Evolutionary conservation across 1,139 yeast species (phyloP).

Genomic region (Yamadazyma dushanensis): DNA sequence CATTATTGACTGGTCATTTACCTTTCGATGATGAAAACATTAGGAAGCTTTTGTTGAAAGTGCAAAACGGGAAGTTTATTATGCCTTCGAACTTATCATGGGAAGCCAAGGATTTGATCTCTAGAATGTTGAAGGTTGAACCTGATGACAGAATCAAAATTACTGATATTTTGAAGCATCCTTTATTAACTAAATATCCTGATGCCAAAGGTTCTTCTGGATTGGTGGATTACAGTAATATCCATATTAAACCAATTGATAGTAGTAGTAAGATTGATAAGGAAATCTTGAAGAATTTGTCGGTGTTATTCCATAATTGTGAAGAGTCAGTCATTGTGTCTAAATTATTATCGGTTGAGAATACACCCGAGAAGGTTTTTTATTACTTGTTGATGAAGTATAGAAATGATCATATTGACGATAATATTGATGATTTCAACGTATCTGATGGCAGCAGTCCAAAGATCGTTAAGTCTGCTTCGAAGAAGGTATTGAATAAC

Average conservation of each 20-base stretch:
- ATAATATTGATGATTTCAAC: slow-evolving; percentile 22
- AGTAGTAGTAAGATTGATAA: slow-evolving; percentile 65
- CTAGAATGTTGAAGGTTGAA: slow-evolving; percentile 76
- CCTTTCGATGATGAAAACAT: slow-evolving; percentile 98
- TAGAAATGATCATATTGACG: slow-evolving; percentile 66
- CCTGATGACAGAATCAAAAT: slow-evolving; percentile 80
- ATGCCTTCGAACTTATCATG: slow-evolving; percentile 79
- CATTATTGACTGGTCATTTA: slow-evolving; percentile 87
- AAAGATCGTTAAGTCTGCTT: slow-evolving; percentile 6
- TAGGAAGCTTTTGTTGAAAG: slow-evolving; percentile 79
- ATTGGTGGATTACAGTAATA: slow-evolving; percentile 25
- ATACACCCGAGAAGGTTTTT: slow-evolving; percentile 80
- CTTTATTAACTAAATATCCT: slow-evolving; percentile 75
- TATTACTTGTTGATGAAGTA: slow-evolving; percentile 82
- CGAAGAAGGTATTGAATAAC: slow-evolving; percentile 25
- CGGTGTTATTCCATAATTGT: slow-evolving; percentile 90
- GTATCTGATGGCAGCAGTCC: not conserved
- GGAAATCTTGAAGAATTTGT: slow-evolving; percentile 81
- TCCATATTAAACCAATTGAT: slow-evolving; percentile 48
- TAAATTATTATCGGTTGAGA: slow-evolving; percentile 58
- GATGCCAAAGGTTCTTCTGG: slow-evolving; percentile 36
- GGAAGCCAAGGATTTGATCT: slow-evolving; percentile 86
- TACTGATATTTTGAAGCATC: slow-evolving; percentile 72
- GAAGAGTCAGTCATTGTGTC: slow-evolving; percentile 58
- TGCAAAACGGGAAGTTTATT: slow-evolving; percentile 81